Conservation (phyloP, 495 filamentous ascomycete species). For the Aspergillus sclerotioniger region DNA sequence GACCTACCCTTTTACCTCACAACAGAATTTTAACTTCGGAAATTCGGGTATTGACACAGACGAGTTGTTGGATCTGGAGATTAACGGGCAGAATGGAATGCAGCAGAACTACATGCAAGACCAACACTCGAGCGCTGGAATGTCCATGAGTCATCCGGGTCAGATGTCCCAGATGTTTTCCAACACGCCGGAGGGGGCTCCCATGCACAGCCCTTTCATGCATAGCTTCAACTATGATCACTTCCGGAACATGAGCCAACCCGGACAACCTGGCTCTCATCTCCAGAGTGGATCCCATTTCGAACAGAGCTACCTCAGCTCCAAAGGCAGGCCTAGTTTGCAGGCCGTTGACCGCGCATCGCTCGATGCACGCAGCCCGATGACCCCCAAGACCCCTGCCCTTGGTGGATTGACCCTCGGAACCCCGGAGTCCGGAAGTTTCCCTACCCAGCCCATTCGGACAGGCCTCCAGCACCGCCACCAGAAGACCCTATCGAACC, state of each 20-base stretch:
- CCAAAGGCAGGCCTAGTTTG: slow-evolving; percentile 57
- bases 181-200: slow-evolving; percentile 81
- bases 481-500: slow-evolving; percentile 76
- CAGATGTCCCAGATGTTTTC: slow-evolving; percentile 75
- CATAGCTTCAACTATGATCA: slow-evolving; percentile 72
- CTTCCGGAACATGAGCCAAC: slow-evolving; percentile 56
- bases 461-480: slow-evolving; percentile 62
- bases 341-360: slow-evolving; percentile 66
- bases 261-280: slow-evolving; percentile 49
- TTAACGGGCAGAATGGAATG: slow-evolving; percentile 45
- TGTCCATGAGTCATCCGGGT: slow-evolving; percentile 48
- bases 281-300: slow-evolving; percentile 53
- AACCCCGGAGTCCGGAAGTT: slow-evolving; percentile 65
- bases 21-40: slow-evolving; percentile 54
- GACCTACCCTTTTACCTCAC: slow-evolving; percentile 47
- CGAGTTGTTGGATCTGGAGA: slow-evolving; percentile 52
- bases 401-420: slow-evolving; percentile 56
- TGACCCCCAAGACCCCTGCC: slow-evolving; percentile 74
- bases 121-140: slow-evolving; percentile 41
- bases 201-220: slow-evolving; percentile 83
- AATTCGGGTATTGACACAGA: slow-evolving; percentile 56
- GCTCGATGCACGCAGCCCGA: slow-evolving; percentile 69
- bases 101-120: slow-evolving; percentile 48
- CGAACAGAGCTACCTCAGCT: slow-evolving; percentile 49
- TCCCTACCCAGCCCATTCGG: slow-evolving; percentile 72